These are phyloP conservation scores for Starmerella apicola DNA, from an alignment of 805 yeast species.

Conservation along the genomic window DNA sequence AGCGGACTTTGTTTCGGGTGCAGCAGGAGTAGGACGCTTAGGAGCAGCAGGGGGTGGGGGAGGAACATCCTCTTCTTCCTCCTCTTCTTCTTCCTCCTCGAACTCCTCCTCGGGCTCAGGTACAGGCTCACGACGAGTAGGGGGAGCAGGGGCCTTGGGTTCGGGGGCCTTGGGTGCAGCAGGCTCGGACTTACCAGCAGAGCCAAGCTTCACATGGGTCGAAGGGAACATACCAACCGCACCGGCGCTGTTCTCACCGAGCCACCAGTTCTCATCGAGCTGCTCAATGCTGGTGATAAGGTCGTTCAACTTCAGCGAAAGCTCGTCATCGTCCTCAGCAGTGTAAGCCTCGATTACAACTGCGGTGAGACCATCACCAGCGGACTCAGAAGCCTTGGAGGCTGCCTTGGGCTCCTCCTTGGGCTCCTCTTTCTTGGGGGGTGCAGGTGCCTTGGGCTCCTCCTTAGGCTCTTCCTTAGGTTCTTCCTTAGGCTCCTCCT, in stretches of 20 bases:
- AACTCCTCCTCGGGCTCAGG: slow-evolving; percentile 8
- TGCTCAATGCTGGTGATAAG: slow-evolving; percentile 51
- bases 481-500: slow-evolving; percentile 7
- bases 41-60: slow-evolving; percentile 1
- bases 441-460: background rate
- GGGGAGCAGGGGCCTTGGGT: slow-evolving; percentile 6
- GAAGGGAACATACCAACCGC: slow-evolving; percentile 84
- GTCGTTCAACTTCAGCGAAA: slow-evolving; percentile 56
- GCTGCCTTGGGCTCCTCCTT: slow-evolving; percentile 8
- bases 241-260: slow-evolving; percentile 63
- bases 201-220: slow-evolving; percentile 48
- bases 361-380: slow-evolving; percentile 35
- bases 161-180: slow-evolving; percentile 17
- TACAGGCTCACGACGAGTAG: slow-evolving; percentile 6
- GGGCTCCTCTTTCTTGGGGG: slow-evolving; percentile 2
- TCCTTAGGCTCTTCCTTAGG: slow-evolving; percentile 1
- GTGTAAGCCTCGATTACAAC: slow-evolving; percentile 53
- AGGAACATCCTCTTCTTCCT: background rate
- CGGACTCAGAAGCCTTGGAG: slow-evolving; percentile 8
- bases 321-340: slow-evolving; percentile 66
- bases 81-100: background rate
- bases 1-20: slow-evolving; percentile 36
- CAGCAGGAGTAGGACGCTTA: slow-evolving; percentile 11
- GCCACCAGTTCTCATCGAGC: slow-evolving; percentile 81
- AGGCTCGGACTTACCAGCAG: slow-evolving; percentile 18